A percentile compares a stretch with the other conserved stretches of the same genome.
These are phyloP conservation scores for Medicago arabica DNA, from an alignment of 306 rosid species.

Conservation along the genomic window DNA sequence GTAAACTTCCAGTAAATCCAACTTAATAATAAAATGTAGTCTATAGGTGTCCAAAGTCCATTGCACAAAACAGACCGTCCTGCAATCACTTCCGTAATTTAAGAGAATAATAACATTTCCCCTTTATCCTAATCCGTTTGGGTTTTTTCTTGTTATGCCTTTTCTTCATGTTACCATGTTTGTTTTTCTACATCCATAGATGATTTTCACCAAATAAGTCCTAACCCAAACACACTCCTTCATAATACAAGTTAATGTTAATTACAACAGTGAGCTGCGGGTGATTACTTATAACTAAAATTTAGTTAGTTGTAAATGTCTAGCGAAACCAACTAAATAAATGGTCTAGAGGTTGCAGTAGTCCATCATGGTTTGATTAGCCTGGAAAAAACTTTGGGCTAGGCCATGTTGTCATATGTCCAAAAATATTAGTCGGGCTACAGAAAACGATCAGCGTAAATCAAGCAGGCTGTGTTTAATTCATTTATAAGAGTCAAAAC, in stretches of 20 bases:
- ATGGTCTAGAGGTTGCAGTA: constrained; percentile 1
- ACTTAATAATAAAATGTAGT: not conserved
- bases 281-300: not conserved
- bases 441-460: constrained; percentile 6
- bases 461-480: not conserved
- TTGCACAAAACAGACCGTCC: constrained; percentile 2
- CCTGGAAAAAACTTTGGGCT: not conserved
- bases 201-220: constrained; percentile 10
- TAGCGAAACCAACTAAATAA: constrained; percentile 1
- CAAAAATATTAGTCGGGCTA: not conserved
- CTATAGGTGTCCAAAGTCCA: not conserved
- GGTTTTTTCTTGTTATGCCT: not conserved
- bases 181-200: constrained; percentile 12
- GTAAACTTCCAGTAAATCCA: not conserved
- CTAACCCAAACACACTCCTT: not conserved
- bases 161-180: not conserved
- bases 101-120: not conserved
- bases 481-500: constrained; percentile 3
- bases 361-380: not conserved
- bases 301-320: not conserved
- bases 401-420: constrained; percentile 10
- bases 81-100: not conserved
- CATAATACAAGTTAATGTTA: not conserved
- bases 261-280: constrained; percentile 4
- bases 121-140: not conserved